Conservation (phyloP, 495 filamentous ascomycete species). For the Parmelia sp. region DNA sequence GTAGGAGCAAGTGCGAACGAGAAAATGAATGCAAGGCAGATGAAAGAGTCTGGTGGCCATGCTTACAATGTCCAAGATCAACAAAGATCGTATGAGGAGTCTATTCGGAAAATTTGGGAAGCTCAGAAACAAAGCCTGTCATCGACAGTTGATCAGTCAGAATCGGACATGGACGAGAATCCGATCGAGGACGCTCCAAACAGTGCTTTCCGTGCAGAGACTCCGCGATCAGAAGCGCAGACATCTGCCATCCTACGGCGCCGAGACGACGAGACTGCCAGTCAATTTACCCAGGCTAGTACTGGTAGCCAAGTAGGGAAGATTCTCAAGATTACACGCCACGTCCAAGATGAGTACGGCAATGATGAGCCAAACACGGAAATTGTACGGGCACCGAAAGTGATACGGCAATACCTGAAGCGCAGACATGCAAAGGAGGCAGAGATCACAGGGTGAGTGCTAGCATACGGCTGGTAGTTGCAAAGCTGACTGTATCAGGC, state of each 20-base stretch:
- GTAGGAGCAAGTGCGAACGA: constrained; percentile 81
- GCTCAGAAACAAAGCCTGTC: constrained; percentile 73
- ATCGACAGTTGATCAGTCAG: constrained; percentile 55
- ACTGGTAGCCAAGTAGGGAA: constrained; percentile 60
- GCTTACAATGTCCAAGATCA: constrained; percentile 94
- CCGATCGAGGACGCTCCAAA: constrained; percentile 49
- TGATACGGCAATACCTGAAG: constrained; percentile 61
- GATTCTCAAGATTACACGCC: constrained; percentile 69
- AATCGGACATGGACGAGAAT: constrained; percentile 62
- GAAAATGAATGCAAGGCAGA: constrained; percentile 71
- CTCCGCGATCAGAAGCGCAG: constrained; percentile 55
- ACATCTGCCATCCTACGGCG: constrained; percentile 47
- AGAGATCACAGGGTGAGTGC: constrained; percentile 58
- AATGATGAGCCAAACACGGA: constrained; percentile 52
- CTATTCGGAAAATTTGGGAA: constrained; percentile 85
- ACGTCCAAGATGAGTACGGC: constrained; percentile 55
- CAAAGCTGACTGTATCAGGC: constrained; percentile 33
- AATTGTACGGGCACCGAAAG: constrained; percentile 63
- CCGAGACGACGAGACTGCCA: constrained; percentile 73
- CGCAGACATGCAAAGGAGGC: constrained; percentile 51
- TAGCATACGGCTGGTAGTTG: constrained; percentile 19
- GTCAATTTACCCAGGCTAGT: constrained; percentile 78
- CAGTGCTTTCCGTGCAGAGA: constrained; percentile 41
- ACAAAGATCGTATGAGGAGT: constrained; percentile 79
- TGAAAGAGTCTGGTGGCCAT: constrained; percentile 88